Evolutionary conservation across 169 alveolate species (phyloP), one percentile per base, ranked within the genome.

Genomic region (Babesia sp.): DNA sequence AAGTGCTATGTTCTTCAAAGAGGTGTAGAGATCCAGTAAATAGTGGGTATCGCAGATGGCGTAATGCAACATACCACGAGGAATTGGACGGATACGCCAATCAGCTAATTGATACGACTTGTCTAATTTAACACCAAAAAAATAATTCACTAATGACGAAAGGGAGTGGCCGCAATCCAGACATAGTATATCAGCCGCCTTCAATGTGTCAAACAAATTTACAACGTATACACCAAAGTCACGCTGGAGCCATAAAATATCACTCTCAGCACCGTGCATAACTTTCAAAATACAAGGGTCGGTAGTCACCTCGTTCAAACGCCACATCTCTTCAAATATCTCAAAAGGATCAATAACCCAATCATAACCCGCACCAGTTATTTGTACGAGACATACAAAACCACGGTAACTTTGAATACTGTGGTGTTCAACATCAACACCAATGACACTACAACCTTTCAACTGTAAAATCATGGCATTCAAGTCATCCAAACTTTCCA

Each of bases 181-280:
- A 57, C 87, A 54, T 29, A 95, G 81, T 14, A 90, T 88, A 80
- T 94, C 91, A 2, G 98, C 94, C 34, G 99, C 98, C 70, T 90
- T 82, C 14, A 93, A 95, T 0, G 99, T 96, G 81, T 97, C 99
- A 59, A 97, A 94, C 93, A 96, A 68, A 85, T 96, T 96, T 9
- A 96, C 98, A 18, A 97, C 87, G 84, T 95, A 96, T 16, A 97
- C 85, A 24, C 98, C 96, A 75, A 97, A 96, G 89, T 97, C 99
- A 78, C 96, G 93, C 86, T 97, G 96, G 20, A 97, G 86, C 98
- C 98, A 95, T 50, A 87, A 59, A 33, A 95, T 83, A 80, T 96
- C 98, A 72, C 81, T 86, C 63, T 92, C 96, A 29, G 98, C 93
- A 33, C 98, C 98, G 86, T 97, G 98, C 31, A 96, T 82, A 12